A percentile compares a stretch with the other conserved stretches of the same genome.
Evolutionary conservation across 148 eudicot species (phyloP).

Genomic region (Rhododendron ferrugineum): DNA sequence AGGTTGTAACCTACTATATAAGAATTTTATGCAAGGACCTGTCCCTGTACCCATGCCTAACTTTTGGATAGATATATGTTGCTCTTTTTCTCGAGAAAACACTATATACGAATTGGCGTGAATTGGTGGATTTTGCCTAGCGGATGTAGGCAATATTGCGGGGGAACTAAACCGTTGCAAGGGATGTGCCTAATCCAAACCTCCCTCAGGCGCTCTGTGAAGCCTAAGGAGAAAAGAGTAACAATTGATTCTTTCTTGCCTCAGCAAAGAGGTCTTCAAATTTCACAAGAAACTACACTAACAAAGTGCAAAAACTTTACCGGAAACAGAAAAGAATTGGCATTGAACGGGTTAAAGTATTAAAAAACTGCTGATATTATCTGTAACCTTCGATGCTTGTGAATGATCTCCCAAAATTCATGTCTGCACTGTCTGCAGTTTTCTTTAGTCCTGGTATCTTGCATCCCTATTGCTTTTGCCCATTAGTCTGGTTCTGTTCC

Average conservation of each 20-base stretch:
- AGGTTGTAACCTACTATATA: neutral
- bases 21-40: neutral
- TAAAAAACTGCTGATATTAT: neutral
- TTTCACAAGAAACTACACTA: neutral
- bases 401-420: neutral
- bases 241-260: neutral
- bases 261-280: neutral
- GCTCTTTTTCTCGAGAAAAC: too few relatives aligned
- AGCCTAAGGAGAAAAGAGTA: neutral
- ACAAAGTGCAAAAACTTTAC: neutral
- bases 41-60: neutral
- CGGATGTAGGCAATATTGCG: neutral
- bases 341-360: too few relatives aligned
- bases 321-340: neutral
- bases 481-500: neutral
- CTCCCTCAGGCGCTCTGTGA: neutral
- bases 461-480: slow-evolving; percentile 4
- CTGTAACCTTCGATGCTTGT: neutral
- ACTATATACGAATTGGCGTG: neutral
- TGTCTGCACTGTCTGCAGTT: neutral
- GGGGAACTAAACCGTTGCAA: neutral
- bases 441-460: neutral
- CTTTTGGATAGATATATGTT: neutral
- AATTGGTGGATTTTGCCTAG: neutral
- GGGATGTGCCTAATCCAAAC: neutral